Percentiles rank a stretch among this genome's conserved stretches.
phyloP scores from a whole-genome alignment of 2,329 filamentous ascomycete species.

The Pseudogymnoascus sp. region DNA sequence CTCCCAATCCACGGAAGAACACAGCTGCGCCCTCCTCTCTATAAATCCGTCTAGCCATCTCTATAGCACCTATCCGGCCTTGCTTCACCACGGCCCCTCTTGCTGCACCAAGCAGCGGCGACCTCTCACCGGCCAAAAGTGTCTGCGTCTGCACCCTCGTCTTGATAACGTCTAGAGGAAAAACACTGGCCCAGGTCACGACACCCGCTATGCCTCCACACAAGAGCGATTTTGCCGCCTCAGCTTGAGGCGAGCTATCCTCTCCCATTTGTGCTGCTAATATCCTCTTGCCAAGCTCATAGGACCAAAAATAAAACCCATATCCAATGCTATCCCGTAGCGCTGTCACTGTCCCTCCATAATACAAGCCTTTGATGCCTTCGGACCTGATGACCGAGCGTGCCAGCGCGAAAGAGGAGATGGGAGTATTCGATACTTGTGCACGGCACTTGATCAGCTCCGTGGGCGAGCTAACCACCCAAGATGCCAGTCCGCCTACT shows the following conservation, averaged over 20 bases:
- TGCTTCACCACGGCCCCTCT: constrained; percentile 16
- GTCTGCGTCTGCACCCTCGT: constrained; percentile 77
- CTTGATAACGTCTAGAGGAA: constrained; percentile 87
- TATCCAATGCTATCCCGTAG: constrained; percentile 85
- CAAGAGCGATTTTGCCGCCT: constrained; percentile 58
- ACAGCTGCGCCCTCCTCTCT: constrained; percentile 48
- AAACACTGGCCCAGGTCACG: constrained; percentile 81
- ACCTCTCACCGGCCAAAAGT: constrained; percentile 19
- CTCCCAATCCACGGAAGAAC: constrained; percentile 66
- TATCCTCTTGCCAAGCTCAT: constrained; percentile 62
- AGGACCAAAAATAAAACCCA: constrained; percentile 95
- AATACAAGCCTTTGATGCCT: constrained; percentile 63
- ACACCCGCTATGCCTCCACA: constrained; percentile 84
- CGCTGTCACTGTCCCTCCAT: constrained; percentile 73
- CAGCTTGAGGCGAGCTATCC: constrained; percentile 32
- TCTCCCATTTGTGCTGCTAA: constrained; percentile 30
- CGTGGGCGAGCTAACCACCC: constrained; percentile 77
- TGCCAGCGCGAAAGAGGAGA: constrained; percentile 30
- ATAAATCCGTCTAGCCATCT: constrained; percentile 60
- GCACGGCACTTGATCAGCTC: constrained; percentile 86
- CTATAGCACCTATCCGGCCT: constrained; percentile 43
- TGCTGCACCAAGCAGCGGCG: constrained; percentile 27
- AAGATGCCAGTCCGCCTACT: constrained; percentile 73
- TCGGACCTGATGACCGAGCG: constrained; percentile 50
- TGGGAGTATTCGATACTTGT: constrained; percentile 46